Percentiles rank a stretch among this genome's conserved stretches.
These are phyloP conservation scores for Mycena epipterygia DNA, from an alignment of 768 basidiomycete genomes.

Conservation along the genomic window DNA sequence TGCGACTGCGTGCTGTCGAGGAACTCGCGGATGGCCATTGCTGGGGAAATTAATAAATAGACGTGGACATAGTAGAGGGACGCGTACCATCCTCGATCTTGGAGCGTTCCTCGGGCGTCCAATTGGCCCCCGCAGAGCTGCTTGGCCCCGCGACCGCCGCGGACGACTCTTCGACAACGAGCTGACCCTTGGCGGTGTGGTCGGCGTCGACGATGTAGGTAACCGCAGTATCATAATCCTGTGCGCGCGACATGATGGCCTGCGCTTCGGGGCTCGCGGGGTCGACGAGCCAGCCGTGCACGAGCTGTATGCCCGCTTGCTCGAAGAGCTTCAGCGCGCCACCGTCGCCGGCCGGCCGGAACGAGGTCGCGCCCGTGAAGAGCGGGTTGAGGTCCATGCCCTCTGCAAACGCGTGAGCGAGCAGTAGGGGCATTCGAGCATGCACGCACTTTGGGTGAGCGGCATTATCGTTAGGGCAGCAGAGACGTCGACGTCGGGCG, in stretches of 20 bases:
- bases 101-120: slow-evolving; percentile 66
- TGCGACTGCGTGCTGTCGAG: slow-evolving; percentile 83
- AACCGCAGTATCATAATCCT: slow-evolving; percentile 83
- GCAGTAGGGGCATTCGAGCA: not conserved
- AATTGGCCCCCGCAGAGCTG: slow-evolving; percentile 41
- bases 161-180: slow-evolving; percentile 61
- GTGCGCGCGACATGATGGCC: slow-evolving; percentile 60
- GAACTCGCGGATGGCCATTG: slow-evolving; percentile 76
- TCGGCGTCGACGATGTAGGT: slow-evolving; percentile 86
- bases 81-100: slow-evolving; percentile 81
- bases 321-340: slow-evolving; percentile 90
- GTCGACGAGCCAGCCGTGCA: slow-evolving; percentile 93
- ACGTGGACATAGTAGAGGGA: slow-evolving; percentile 4
- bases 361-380: slow-evolving; percentile 78
- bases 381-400: slow-evolving; percentile 93
- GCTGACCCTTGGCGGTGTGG: slow-evolving; percentile 72
- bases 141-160: slow-evolving; percentile 41
- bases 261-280: slow-evolving; percentile 71
- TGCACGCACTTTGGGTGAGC: slow-evolving; percentile 75
- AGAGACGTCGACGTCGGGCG: slow-evolving; percentile 73
- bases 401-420: slow-evolving; percentile 55
- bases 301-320: slow-evolving; percentile 83
- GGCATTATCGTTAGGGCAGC: slow-evolving; percentile 85
- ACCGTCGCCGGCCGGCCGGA: slow-evolving; percentile 73
- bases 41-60: slow-evolving; percentile 51